Base-by-base conservation (phyloP, 1,139 yeast species). In the Yamadazyma spencermartinsiae region DNA sequence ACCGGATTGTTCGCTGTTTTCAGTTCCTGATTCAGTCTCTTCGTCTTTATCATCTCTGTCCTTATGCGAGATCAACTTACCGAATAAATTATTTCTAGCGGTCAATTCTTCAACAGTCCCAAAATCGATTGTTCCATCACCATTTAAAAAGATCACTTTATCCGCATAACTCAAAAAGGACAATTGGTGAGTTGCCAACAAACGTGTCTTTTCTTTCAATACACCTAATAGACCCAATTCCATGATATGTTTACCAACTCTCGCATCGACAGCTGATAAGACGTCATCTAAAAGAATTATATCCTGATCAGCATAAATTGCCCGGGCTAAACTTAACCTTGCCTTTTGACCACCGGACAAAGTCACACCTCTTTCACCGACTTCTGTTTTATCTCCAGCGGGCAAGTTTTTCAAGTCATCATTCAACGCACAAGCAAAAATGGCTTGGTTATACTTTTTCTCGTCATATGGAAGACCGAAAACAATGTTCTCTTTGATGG, bases 261-360 rank as follows among this genome's bases (percentile, higher is more conserved):
- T 61, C 7, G 78, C 74, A 56, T 72, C 78, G 31, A 72, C 78
- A 1, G 78, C 78, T 52, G 71, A 63, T 42, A 72, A 57, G 13
- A 72, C 76, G 51, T 72, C 77, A 46, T 72, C 77, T 50, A 72
- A 45, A 31, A 72, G 50, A 13, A 70, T 55, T 19, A 72, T 67
- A 37, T 70, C 74, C 31, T 54, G 55, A 33, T 60, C 53, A 12
- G 72, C 63, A 46, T 72, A 72, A 7, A 72, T 72, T 7, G 76
- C 70, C 46, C 78, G 57, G 2, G 76, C 77, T 37, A 72, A 57
- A 45, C 65, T 70, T 34, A 72, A 61, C 44, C 77, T 55, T 0
- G 77, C 76, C 49, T 72, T 72, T 49, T 72, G 78, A 14, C 77
- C 78, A 17, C 77, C 78, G 4, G 75, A 69, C 27, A 72, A 56